A percentile compares a stretch with the other conserved stretches of the same genome.
Evolutionary conservation across 164 flowering plant genomes (phyloP).

Genomic region (Buxus sempervirens): DNA sequence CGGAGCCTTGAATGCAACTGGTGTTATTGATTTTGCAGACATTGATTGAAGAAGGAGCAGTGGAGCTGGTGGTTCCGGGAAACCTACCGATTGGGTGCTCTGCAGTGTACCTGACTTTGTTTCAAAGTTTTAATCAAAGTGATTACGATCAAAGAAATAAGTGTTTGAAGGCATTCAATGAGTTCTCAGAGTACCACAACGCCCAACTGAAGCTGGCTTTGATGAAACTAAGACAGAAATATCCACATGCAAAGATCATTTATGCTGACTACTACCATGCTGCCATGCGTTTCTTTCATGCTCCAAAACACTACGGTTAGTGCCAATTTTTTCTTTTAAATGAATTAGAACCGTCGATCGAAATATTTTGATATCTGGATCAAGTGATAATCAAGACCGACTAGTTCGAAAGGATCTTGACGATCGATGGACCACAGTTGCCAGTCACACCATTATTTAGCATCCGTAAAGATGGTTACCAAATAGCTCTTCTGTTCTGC

Average conservation of each 20-base stretch:
- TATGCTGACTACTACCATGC: conserved; percentile 58
- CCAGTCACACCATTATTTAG: too few species aligned
- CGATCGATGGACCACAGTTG: too few species aligned
- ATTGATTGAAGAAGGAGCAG: conserved; percentile 55
- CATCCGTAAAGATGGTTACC: too few species aligned
- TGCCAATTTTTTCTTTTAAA: too few species aligned
- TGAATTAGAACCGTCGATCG: background rate
- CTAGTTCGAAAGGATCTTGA: too few species aligned
- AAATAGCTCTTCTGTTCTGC: too few species aligned
- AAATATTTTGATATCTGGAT: background rate
- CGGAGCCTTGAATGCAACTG: too few species aligned
- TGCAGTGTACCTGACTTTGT: conserved; percentile 35
- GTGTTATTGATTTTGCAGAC: too few species aligned
- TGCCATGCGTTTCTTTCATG: conserved; percentile 25
- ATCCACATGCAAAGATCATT: conserved; percentile 43
- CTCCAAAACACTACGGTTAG: conserved; percentile 42
- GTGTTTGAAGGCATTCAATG: conserved; percentile 42
- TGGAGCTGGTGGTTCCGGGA: conserved; percentile 52
- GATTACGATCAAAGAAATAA: conserved; percentile 39
- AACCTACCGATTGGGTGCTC: conserved; percentile 55
- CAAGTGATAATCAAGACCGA: background rate
- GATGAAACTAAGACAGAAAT: conserved; percentile 27
- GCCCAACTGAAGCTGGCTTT: conserved; percentile 31
- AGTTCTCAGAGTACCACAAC: conserved; percentile 46
- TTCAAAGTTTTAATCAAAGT: conserved; percentile 20